Evolutionary conservation across 2,329 filamentous ascomycete genomes (phyloP).

Genomic region (Chrysosporium keratinophilum): DNA sequence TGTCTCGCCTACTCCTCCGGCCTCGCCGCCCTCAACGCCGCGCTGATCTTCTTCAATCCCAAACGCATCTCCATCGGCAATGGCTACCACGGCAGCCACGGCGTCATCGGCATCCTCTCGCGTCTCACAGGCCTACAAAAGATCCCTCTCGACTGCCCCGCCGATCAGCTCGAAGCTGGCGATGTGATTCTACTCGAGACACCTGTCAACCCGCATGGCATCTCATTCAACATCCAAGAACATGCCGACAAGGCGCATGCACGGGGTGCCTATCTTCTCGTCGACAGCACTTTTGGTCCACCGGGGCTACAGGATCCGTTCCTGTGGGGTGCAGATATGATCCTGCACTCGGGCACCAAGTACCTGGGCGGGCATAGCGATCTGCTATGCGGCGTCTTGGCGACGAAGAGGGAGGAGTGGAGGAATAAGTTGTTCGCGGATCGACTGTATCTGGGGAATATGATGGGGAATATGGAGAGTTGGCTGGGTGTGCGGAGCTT

Average conservation of each 20-base stretch:
- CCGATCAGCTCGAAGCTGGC: slow-evolving; percentile 57
- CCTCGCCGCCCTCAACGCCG: slow-evolving; percentile 76
- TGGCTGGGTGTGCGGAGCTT: slow-evolving; percentile 85
- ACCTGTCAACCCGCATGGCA: slow-evolving; percentile 81
- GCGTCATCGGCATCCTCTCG: slow-evolving; percentile 61
- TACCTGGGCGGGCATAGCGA: slow-evolving; percentile 95
- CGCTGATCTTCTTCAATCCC: slow-evolving; percentile 76
- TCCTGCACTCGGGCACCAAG: slow-evolving; percentile 92
- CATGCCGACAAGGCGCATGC: slow-evolving; percentile 64
- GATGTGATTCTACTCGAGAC: slow-evolving; percentile 90
- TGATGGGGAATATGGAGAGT: slow-evolving; percentile 81
- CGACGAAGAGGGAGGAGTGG: slow-evolving; percentile 52
- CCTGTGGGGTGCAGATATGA: slow-evolving; percentile 64
- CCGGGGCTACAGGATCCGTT: slow-evolving; percentile 85
- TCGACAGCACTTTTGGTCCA: slow-evolving; percentile 88
- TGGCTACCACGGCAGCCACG: slow-evolving; percentile 91
- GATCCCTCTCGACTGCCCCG: slow-evolving; percentile 59
- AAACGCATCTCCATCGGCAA: slow-evolving; percentile 68
- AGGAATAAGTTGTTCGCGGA: slow-evolving; percentile 53
- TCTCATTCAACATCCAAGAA: slow-evolving; percentile 59
- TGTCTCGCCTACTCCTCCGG: slow-evolving; percentile 75
- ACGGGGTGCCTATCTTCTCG: slow-evolving; percentile 63
- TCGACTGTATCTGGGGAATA: slow-evolving; percentile 64
- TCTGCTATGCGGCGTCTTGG: slow-evolving; percentile 76
- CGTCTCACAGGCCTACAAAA: slow-evolving; percentile 66